A percentile compares a stretch with the other conserved stretches of the same genome.
Evolutionary conservation across 2,329 filamentous ascomycete genomes (phyloP).

Genomic region (Monilinia polystroma): DNA sequence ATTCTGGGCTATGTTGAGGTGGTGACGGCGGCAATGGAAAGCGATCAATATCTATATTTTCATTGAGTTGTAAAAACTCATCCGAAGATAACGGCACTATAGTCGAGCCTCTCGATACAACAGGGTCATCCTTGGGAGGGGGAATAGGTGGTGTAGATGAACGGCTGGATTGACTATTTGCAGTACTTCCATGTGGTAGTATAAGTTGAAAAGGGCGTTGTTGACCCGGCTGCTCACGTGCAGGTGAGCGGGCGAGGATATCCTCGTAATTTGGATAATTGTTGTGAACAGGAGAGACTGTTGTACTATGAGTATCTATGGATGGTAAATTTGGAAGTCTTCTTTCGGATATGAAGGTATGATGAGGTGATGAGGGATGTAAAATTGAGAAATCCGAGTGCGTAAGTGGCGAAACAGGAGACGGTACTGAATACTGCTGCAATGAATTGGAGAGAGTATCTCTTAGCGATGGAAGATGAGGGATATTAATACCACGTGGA

Average conservation of each 20-base stretch:
- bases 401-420: conserved; percentile 9
- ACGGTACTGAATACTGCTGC: conserved; percentile 21
- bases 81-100: neutral
- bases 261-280: conserved; percentile 34
- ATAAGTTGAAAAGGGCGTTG: conserved; percentile 39
- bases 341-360: neutral
- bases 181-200: conserved; percentile 32
- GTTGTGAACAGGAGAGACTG: conserved; percentile 19
- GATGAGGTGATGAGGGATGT: conserved; percentile 1
- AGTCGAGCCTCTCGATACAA: neutral
- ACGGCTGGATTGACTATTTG: conserved; percentile 4
- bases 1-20: neutral
- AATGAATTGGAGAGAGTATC: conserved; percentile 23
- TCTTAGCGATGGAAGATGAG: conserved; percentile 21
- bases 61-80: neutral
- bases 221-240: conserved; percentile 33
- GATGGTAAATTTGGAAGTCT: conserved; percentile 1
- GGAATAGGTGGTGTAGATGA: conserved; percentile 31
- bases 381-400: neutral
- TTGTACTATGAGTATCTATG: neutral
- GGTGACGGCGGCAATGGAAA: conserved; percentile 18
- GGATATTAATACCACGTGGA: conserved; percentile 29
- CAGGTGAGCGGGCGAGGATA: conserved; percentile 37
- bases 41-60: conserved; percentile 17
- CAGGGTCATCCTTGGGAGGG: conserved; percentile 7